phyloP scores from a whole-genome alignment of 2,329 filamentous ascomycete species.

The Ceratocystis eucalypticola region DNA sequence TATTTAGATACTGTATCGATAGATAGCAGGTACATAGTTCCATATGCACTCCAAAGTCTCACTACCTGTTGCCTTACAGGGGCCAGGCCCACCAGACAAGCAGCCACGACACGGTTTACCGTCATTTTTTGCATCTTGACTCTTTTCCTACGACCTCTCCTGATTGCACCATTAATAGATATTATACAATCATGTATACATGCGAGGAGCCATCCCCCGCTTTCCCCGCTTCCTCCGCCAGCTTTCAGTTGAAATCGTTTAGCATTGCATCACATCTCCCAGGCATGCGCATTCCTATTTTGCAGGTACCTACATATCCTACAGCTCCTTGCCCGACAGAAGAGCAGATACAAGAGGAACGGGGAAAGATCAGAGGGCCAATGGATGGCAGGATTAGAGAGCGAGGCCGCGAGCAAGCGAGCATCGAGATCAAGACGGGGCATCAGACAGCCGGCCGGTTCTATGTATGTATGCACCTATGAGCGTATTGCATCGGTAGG shows the following conservation, averaged over 20 bases:
- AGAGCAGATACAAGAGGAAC: background rate
- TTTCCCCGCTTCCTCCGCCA: constrained; percentile 3
- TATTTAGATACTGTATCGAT: background rate
- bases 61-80: background rate
- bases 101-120: too few species aligned
- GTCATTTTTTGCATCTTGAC: background rate
- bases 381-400: background rate
- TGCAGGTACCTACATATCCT: too few species aligned
- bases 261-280: too few species aligned
- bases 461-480: background rate
- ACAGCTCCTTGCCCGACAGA: too few species aligned
- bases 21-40: background rate
- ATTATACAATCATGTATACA: too few species aligned
- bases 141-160: background rate
- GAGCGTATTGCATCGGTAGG: background rate
- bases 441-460: background rate
- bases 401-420: too few species aligned
- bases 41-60: background rate
- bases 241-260: too few species aligned
- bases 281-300: too few species aligned
- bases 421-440: too few species aligned
- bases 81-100: background rate
- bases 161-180: too few species aligned
- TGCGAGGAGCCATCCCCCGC: background rate
- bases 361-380: background rate